phyloP scores from a whole-genome alignment of 306 rosid genomes.

The Begonia loranthoides region DNA sequence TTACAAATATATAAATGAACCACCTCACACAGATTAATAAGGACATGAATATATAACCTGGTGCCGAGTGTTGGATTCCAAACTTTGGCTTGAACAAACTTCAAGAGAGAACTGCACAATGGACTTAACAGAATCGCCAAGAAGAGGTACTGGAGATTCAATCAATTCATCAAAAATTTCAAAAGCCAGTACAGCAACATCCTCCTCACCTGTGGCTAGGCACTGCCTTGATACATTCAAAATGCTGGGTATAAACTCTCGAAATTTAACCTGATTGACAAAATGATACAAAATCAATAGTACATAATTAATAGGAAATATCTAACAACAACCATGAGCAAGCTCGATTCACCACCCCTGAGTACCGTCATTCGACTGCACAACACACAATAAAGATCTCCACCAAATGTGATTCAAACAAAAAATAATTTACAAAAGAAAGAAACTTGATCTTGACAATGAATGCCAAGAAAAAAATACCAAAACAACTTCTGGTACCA shows the following conservation, averaged over 20 bases:
- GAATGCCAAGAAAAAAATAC: too few species aligned
- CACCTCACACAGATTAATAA: not conserved
- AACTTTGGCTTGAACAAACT: constrained; percentile 86
- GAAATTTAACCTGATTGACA: constrained; percentile 60
- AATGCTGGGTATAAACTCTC: constrained; percentile 97
- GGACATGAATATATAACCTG: constrained; percentile 38
- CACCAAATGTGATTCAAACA: too few species aligned
- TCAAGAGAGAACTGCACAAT: constrained; percentile 98
- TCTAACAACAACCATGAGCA: too few species aligned
- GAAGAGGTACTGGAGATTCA: constrained; percentile 99
- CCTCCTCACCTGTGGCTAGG: constrained; percentile 97
- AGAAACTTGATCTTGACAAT: too few species aligned
- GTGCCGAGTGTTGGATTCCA: constrained; percentile 93
- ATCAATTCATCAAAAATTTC: constrained; percentile 96
- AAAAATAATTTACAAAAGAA: too few species aligned
- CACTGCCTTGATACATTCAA: constrained; percentile 84
- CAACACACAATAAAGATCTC: too few species aligned
- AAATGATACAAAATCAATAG: constrained; percentile 1
- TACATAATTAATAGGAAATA: not conserved
- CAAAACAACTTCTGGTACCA: too few species aligned
- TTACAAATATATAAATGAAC: not conserved
- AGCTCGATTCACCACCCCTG: too few species aligned
- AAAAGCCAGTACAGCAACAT: constrained; percentile 87
- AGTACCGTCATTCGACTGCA: too few species aligned
- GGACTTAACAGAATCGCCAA: constrained; percentile 88